Evolutionary conservation across 768 basidiomycete genomes (phyloP).

Genomic region (Hortiboletus flavorubellus): DNA sequence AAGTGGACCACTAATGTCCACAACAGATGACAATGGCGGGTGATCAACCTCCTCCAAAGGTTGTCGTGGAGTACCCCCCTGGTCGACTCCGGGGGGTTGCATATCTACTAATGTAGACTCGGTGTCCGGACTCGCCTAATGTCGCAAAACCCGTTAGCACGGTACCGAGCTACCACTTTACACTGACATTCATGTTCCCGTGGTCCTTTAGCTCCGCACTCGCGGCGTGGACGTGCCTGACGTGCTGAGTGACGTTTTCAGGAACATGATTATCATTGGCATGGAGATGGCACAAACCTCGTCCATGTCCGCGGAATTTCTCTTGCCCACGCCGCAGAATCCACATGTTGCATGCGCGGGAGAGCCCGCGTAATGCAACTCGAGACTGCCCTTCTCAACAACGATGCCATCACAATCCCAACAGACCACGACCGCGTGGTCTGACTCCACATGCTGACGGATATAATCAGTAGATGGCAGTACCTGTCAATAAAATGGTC

Average conservation of each 20-base stretch:
- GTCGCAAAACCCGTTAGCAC: conserved; percentile 2
- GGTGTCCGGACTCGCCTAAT: conserved; percentile 2
- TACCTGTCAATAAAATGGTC: neutral
- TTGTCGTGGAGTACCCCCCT: neutral
- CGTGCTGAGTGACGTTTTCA: conserved; percentile 18
- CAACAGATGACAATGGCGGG: neutral
- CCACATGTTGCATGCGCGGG: conserved; percentile 20
- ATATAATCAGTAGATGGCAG: neutral
- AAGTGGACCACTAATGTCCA: neutral
- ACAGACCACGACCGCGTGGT: conserved; percentile 26
- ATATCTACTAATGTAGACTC: neutral
- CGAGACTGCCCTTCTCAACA: conserved; percentile 18
- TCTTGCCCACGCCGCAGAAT: conserved; percentile 18
- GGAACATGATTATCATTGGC: neutral
- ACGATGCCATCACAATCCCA: conserved; percentile 30
- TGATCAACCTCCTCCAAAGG: neutral
- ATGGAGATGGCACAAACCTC: conserved; percentile 16
- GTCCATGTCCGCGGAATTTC: conserved; percentile 11
- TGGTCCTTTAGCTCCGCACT: conserved; percentile 1
- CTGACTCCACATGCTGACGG: conserved; percentile 21
- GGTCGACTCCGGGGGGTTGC: neutral
- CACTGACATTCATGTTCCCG: conserved; percentile 5
- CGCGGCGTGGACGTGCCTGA: conserved; percentile 13
- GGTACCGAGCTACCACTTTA: neutral
- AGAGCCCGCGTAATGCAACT: conserved; percentile 23